phyloP scores from a whole-genome alignment of 345 rosid genomes.

The Syzygium aromaticum region DNA sequence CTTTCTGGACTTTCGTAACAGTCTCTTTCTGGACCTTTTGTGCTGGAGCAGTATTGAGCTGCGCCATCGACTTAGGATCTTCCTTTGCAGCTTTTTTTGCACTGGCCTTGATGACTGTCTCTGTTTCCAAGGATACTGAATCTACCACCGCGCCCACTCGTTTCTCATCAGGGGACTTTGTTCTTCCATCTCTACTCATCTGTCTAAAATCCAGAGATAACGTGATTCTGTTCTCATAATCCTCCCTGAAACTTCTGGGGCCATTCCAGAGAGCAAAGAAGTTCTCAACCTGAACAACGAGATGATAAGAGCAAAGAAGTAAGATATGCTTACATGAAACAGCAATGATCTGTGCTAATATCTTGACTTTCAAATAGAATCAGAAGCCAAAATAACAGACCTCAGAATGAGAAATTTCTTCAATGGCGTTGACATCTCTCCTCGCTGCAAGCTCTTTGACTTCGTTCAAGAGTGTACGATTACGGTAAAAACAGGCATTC shows the following conservation, averaged over 20 bases:
- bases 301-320: constrained; percentile 1
- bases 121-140: constrained; percentile 14
- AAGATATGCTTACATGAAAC: not conserved
- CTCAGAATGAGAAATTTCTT: constrained; percentile 43
- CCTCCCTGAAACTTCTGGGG: constrained; percentile 67
- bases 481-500: constrained; percentile 43
- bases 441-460: constrained; percentile 48
- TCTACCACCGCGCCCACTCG: constrained; percentile 36
- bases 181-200: constrained; percentile 67
- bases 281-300: constrained; percentile 50
- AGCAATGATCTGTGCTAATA: not conserved
- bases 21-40: constrained; percentile 40
- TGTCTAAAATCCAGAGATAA: constrained; percentile 49
- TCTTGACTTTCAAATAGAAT: not conserved
- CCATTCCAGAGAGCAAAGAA: constrained; percentile 70
- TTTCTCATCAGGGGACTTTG: constrained; percentile 48
- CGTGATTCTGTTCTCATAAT: constrained; percentile 60
- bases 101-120: constrained; percentile 2
- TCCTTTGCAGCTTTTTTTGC: constrained; percentile 45
- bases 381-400: constrained; percentile 14
- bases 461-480: constrained; percentile 34
- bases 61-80: constrained; percentile 33
- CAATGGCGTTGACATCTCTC: constrained; percentile 43
- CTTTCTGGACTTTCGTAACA: constrained; percentile 13
- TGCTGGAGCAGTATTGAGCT: constrained; percentile 20